Evolutionary conservation across 108 stramenopile species (phyloP).

Genomic region (Cyclotella atomus): DNA sequence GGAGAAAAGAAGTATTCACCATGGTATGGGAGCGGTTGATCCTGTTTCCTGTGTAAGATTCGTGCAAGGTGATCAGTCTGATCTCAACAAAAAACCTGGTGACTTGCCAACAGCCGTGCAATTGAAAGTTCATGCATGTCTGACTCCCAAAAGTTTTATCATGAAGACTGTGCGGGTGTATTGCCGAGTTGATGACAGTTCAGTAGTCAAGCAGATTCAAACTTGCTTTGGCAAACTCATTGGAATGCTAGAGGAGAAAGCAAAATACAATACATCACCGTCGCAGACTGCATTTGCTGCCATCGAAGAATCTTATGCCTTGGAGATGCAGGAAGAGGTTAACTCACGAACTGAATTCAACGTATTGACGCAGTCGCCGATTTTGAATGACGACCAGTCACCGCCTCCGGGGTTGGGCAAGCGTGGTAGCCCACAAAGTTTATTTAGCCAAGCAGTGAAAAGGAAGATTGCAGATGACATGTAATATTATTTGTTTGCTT

Average conservation of each 20-base stretch:
- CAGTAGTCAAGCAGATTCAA: neutral
- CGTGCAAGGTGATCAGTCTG: slow-evolving; percentile 43
- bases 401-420: neutral
- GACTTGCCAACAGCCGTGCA: slow-evolving; percentile 56
- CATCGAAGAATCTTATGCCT: neutral
- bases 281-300: neutral
- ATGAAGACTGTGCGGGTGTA: slow-evolving; percentile 56
- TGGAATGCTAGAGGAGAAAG: neutral
- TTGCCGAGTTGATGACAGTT: slow-evolving; percentile 30
- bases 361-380: slow-evolving; percentile 7
- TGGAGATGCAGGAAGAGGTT: neutral
- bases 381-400: neutral
- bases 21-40: slow-evolving; percentile 69
- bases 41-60: slow-evolving; percentile 79
- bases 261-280: neutral
- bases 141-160: slow-evolving; percentile 40
- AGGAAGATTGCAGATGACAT: neutral
- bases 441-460: slow-evolving; percentile 7
- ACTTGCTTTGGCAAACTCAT: slow-evolving; percentile 3
- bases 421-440: neutral
- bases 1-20: slow-evolving; percentile 63
- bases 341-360: neutral
- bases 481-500: too few species aligned
- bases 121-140: slow-evolving; percentile 16
- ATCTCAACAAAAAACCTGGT: slow-evolving; percentile 28